A percentile compares a stretch with the other conserved stretches of the same genome.
phyloP scores from a whole-genome alignment of 129 eudicot genomes.

The Solidago caesia region DNA sequence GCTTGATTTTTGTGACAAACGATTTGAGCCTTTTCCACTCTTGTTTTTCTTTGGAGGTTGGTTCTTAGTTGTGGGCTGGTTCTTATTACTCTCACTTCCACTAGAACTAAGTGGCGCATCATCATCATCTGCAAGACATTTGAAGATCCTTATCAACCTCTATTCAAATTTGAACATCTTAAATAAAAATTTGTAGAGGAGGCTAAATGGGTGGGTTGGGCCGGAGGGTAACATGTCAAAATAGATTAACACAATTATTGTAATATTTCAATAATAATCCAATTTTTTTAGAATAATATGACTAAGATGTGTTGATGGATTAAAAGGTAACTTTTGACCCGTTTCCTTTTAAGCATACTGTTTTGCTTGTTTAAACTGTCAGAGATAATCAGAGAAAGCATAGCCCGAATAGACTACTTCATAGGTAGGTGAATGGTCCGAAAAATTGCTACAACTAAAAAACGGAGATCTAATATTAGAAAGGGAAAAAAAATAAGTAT shows the following conservation, averaged over 20 bases:
- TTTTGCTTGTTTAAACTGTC: not conserved
- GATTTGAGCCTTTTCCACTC: not conserved
- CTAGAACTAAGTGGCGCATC: not conserved
- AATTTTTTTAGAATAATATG: not conserved
- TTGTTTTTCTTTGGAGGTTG: not conserved
- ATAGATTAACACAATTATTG: not conserved
- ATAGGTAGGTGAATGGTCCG: no score
- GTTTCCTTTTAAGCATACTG: not conserved
- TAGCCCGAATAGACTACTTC: not conserved
- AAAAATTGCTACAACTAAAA: no score
- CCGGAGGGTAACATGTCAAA: not conserved
- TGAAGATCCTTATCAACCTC: conserved; percentile 20
- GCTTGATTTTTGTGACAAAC: not conserved
- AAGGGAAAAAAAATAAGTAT: no score
- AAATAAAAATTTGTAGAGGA: not conserved
- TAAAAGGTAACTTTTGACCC: not conserved
- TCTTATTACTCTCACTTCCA: not conserved
- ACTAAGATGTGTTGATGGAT: not conserved
- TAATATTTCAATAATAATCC: not conserved
- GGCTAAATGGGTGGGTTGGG: not conserved
- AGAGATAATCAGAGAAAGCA: not conserved
- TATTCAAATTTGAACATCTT: not conserved
- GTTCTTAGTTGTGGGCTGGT: not conserved
- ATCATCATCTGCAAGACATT: not conserved
- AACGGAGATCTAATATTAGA: no score